Evolutionary conservation across 2,329 filamentous ascomycete species (phyloP).

Genomic region (Pezicula rhizophila): DNA sequence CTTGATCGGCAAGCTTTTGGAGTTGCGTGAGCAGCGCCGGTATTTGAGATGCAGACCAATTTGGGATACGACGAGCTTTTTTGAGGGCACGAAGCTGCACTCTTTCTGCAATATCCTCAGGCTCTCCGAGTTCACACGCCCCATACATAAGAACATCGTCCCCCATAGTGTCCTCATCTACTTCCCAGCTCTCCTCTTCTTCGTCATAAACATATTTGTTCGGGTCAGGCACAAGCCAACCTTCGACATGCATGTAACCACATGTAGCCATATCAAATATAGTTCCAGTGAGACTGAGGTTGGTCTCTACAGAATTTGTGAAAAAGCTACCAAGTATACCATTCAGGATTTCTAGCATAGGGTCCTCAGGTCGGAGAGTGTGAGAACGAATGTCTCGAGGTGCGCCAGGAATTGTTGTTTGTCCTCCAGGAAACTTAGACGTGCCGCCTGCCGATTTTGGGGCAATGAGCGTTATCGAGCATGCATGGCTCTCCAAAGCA

Average conservation of each 20-base stretch:
- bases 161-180: slow-evolving; percentile 22
- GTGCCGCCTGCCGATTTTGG: slow-evolving; percentile 52
- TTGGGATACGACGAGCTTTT: slow-evolving; percentile 46
- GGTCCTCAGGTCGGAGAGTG: slow-evolving; percentile 56
- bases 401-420: slow-evolving; percentile 52
- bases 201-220: slow-evolving; percentile 53
- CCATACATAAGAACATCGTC: slow-evolving; percentile 31
- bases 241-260: slow-evolving; percentile 76
- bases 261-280: slow-evolving; percentile 79
- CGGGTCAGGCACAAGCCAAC: slow-evolving; percentile 80
- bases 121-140: slow-evolving; percentile 10
- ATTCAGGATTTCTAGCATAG: slow-evolving; percentile 57
- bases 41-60: slow-evolving; percentile 44
- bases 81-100: slow-evolving; percentile 42
- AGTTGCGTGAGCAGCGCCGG: slow-evolving; percentile 52
- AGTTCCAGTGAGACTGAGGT: slow-evolving; percentile 78
- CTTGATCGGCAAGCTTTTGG: slow-evolving; percentile 54
- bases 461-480: slow-evolving; percentile 62
- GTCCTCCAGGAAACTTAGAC: slow-evolving; percentile 48
- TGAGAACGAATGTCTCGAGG: slow-evolving; percentile 56
- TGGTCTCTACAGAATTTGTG: slow-evolving; percentile 84
- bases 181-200: slow-evolving; percentile 23
- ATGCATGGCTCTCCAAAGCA: slow-evolving; percentile 66
- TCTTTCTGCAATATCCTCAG: slow-evolving; percentile 32
- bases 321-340: slow-evolving; percentile 77